phyloP scores from a whole-genome alignment of 1,284 basidiomycete genomes.

The Cryptococcus floricola region DNA sequence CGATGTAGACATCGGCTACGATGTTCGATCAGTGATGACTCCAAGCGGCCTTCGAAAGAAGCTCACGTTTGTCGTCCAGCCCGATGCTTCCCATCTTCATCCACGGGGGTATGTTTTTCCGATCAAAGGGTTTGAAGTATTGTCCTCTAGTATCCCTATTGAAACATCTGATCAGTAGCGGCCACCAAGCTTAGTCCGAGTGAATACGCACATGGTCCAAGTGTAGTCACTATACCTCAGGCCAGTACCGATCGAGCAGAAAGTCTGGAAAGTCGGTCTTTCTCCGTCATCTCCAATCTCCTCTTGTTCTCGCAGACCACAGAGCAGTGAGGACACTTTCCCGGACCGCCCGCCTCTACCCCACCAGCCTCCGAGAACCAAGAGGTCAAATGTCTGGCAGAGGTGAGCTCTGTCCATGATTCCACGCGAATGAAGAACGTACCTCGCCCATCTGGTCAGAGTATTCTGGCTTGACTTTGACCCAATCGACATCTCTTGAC shows the following conservation, averaged over 20 bases:
- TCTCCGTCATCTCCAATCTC: not conserved
- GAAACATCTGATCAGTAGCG: constrained; percentile 17
- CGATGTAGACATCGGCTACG: constrained; percentile 50
- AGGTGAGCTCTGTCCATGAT: constrained; percentile 2
- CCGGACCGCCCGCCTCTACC: constrained; percentile 50
- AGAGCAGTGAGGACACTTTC: constrained; percentile 49
- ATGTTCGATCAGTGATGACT: not conserved
- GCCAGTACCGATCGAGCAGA: constrained; percentile 82
- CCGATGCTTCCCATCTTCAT: constrained; percentile 37
- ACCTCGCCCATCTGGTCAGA: constrained; percentile 42
- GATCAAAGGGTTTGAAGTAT: constrained; percentile 48
- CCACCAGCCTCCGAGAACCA: constrained; percentile 66
- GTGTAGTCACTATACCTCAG: constrained; percentile 77
- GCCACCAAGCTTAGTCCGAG: not conserved
- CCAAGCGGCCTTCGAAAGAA: too few relatives aligned
- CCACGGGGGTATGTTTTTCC: constrained; percentile 40
- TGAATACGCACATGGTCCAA: constrained; percentile 55
- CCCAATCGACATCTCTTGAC: constrained; percentile 82
- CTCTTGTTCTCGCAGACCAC: constrained; percentile 45
- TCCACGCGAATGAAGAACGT: not conserved
- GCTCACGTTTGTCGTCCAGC: constrained; percentile 48
- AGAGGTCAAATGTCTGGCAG: constrained; percentile 71
- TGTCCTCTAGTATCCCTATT: constrained; percentile 32
- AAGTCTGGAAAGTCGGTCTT: constrained; percentile 49
- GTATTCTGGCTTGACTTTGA: constrained; percentile 89